phyloP scores from a whole-genome alignment of 768 basidiomycete genomes.

The Suillus alpinus region DNA sequence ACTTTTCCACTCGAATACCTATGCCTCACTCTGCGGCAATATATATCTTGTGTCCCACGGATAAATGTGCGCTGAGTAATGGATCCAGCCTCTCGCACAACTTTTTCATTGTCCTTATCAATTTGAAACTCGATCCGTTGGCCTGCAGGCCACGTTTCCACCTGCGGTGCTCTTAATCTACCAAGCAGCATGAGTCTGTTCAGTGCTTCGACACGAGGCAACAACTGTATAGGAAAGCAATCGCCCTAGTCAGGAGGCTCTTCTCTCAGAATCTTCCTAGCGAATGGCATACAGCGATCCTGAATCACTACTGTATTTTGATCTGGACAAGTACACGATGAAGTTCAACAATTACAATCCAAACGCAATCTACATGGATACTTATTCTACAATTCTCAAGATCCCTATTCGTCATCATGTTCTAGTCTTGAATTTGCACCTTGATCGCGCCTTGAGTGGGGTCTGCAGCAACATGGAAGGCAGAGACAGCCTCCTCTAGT shows the following conservation, averaged over 20 bases:
- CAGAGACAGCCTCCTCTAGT: constrained; percentile 70
- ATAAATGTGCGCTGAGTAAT: not conserved
- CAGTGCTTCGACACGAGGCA: not conserved
- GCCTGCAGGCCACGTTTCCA: not conserved
- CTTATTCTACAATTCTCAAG: not conserved
- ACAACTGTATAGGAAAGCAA: not conserved
- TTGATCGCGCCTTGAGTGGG: constrained; percentile 67
- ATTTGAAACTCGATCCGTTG: not conserved
- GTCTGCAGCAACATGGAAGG: constrained; percentile 77
- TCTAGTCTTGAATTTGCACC: constrained; percentile 58
- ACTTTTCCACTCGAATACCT: not conserved
- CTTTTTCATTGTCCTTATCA: not conserved
- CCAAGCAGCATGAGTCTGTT: not conserved
- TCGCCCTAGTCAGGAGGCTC: not conserved
- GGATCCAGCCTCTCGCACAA: not conserved
- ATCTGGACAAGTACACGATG: not conserved
- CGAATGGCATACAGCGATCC: not conserved
- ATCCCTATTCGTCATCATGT: not conserved
- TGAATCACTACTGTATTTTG: no score
- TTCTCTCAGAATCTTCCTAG: not conserved
- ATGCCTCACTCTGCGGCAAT: not conserved
- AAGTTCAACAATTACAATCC: not conserved
- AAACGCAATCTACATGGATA: not conserved
- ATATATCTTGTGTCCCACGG: not conserved
- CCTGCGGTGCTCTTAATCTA: not conserved